A percentile compares a stretch with the other conserved stretches of the same genome.
These are phyloP conservation scores for Salisapilia sapeloensis DNA, from an alignment of 352 stramenopile species.

Conservation along the genomic window DNA sequence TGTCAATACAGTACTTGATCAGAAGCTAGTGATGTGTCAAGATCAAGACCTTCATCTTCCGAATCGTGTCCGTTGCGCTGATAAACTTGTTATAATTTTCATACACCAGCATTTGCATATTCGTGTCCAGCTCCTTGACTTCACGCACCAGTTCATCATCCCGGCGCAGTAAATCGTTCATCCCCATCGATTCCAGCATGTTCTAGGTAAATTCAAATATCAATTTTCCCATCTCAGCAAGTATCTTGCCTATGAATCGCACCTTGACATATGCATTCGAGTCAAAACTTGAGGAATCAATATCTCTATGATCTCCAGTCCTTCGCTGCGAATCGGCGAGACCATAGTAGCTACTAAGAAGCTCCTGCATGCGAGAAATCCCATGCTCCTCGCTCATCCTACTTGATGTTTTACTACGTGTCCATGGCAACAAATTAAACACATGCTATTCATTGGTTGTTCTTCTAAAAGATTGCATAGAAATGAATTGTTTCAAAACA, in stretches of 20 bases:
- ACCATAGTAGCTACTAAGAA: constrained; percentile 80
- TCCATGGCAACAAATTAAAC: too few relatives aligned
- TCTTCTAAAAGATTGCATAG: too few relatives aligned
- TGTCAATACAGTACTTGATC: too few relatives aligned
- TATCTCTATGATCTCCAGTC: constrained; percentile 45
- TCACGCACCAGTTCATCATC: constrained; percentile 75
- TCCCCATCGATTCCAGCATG: constrained; percentile 30
- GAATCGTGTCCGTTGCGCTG: constrained; percentile 97
- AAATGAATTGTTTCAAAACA: too few relatives aligned
- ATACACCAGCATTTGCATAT: constrained; percentile 99
- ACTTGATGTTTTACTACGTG: too few relatives aligned
- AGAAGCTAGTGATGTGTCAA: too few relatives aligned
- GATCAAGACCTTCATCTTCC: constrained; percentile 77
- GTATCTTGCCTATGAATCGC: neutral
- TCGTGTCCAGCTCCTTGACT: constrained; percentile 92
- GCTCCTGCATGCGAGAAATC: constrained; percentile 77
- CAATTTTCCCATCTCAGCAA: neutral
- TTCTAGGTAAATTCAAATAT: constrained; percentile 10
- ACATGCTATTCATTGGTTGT: too few relatives aligned
- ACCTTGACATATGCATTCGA: constrained; percentile 61
- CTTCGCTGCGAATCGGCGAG: constrained; percentile 58
- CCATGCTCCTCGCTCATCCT: constrained; percentile 31
- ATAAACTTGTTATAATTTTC: constrained; percentile 99
- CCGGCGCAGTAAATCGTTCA: constrained; percentile 51
- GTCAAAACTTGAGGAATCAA: constrained; percentile 60